A percentile compares a stretch with the other conserved stretches of the same genome.
These are phyloP conservation scores for Phytopythium montanum DNA, from an alignment of 352 stramenopile genomes.

Conservation along the genomic window DNA sequence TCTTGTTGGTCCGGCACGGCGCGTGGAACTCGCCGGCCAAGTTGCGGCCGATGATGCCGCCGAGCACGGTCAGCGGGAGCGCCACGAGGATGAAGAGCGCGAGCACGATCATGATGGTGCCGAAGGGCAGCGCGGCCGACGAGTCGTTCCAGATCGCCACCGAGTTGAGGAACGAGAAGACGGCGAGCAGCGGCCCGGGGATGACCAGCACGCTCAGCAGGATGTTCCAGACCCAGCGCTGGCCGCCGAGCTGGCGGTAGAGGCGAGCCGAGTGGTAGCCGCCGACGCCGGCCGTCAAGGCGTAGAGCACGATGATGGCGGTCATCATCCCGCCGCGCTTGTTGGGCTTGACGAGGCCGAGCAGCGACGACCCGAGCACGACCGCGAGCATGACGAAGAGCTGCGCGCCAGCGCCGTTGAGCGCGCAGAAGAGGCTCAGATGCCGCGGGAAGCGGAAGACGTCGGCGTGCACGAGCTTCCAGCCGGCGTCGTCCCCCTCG, in stretches of 20 bases:
- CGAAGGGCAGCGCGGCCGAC: constrained; percentile 94
- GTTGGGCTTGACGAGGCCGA: constrained; percentile 92
- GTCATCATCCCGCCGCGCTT: constrained; percentile 92
- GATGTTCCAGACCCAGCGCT: constrained; percentile 95
- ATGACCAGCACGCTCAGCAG: constrained; percentile 91
- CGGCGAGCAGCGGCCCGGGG: constrained; percentile 83
- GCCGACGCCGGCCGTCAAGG: constrained; percentile 90
- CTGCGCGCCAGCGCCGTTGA: constrained; percentile 93
- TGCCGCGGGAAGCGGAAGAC: constrained; percentile 95
- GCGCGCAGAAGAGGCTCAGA: constrained; percentile 89
- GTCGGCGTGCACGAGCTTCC: constrained; percentile 97
- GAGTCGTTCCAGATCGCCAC: constrained; percentile 94
- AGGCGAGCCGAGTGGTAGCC: constrained; percentile 92
- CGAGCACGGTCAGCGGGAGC: constrained; percentile 93
- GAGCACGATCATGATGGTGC: constrained; percentile 94
- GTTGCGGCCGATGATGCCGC: constrained; percentile 94
- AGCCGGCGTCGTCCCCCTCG: constrained; percentile 94
- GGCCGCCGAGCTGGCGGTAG: constrained; percentile 93
- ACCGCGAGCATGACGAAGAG: constrained; percentile 92
- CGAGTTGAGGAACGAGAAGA: constrained; percentile 96
- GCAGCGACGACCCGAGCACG: constrained; percentile 90
- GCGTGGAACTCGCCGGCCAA: constrained; percentile 89
- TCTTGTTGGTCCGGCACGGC: constrained; percentile 95
- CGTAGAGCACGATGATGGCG: constrained; percentile 94
- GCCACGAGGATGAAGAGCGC: constrained; percentile 91